Percentiles rank a stretch among this genome's conserved stretches.
These are phyloP conservation scores for Haematococcus sp. DNA, from an alignment of 139 green algal species.

Conservation along the genomic window DNA sequence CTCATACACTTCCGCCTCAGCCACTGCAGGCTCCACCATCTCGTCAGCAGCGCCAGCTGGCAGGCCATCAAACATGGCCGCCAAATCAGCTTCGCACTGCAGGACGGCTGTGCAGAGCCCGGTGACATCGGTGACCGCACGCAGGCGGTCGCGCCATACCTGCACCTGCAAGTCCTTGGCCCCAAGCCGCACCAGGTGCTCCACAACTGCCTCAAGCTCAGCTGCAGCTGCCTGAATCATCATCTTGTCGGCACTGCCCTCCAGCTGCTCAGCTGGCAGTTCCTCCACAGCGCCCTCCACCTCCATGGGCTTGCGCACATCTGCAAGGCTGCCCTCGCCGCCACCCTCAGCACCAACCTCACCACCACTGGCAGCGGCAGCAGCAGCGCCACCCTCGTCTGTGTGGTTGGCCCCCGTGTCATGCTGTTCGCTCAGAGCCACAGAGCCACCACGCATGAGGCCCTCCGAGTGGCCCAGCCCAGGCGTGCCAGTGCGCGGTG, in stretches of 20 bases:
- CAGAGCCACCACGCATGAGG: too few relatives aligned
- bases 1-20: slow-evolving; percentile 9
- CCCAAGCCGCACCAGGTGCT: background rate
- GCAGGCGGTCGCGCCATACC: background rate
- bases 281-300: too few relatives aligned
- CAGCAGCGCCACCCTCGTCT: too few relatives aligned
- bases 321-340: too few relatives aligned
- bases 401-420: too few relatives aligned
- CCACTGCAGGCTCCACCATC: background rate
- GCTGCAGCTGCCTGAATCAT: background rate
- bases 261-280: too few relatives aligned
- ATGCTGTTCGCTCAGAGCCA: too few relatives aligned
- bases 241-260: background rate
- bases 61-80: slow-evolving; percentile 6
- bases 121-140: background rate
- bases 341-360: too few relatives aligned
- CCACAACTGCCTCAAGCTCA: slow-evolving; percentile 4
- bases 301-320: too few relatives aligned
- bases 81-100: background rate
- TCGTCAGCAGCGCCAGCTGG: background rate
- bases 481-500: too few relatives aligned
- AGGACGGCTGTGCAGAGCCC: slow-evolving; percentile 3
- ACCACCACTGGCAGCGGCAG: too few relatives aligned
- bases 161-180: background rate
- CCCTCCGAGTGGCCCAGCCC: too few relatives aligned